phyloP scores from a whole-genome alignment of 805 yeast species.

The Ogataea chonburiensis region DNA sequence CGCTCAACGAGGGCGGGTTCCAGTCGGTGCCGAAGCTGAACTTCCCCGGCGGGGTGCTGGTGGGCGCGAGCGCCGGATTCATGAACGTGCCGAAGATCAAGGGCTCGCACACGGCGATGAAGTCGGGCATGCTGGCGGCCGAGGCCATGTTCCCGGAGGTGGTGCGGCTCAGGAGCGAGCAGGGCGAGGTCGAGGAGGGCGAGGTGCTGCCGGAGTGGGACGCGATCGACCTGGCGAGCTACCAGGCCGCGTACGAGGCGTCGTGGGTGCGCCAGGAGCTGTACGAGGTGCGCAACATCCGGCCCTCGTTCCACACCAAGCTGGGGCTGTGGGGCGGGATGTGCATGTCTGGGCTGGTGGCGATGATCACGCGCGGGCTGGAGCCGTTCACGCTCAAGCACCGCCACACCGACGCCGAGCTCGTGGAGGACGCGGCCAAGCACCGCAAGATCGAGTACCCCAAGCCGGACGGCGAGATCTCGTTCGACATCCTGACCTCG shows the following conservation, averaged over 20 bases:
- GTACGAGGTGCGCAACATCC: conserved; percentile 78
- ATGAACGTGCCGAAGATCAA: conserved; percentile 96
- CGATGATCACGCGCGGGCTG: conserved; percentile 72
- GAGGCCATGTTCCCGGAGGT: conserved; percentile 63
- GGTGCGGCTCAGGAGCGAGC: conserved; percentile 43
- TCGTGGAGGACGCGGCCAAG: conserved; percentile 66
- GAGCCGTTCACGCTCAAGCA: conserved; percentile 86
- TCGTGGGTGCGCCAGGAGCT: conserved; percentile 91
- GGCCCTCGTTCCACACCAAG: conserved; percentile 83
- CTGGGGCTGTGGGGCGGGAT: conserved; percentile 83
- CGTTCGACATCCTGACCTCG: conserved; percentile 91
- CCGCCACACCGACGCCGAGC: conserved; percentile 64
- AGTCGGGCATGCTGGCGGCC: conserved; percentile 93
- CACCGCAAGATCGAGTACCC: conserved; percentile 81
- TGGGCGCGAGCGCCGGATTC: conserved; percentile 96
- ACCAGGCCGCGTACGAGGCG: conserved; percentile 60
- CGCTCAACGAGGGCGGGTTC: conserved; percentile 94
- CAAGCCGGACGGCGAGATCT: conserved; percentile 90
- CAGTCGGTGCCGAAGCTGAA: conserved; percentile 88
- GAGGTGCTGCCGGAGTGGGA: conserved; percentile 36
- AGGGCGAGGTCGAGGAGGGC: conserved; percentile 39
- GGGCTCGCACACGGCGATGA: conserved; percentile 98
- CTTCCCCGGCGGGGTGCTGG: conserved; percentile 95
- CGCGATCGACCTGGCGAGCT: conserved; percentile 52
- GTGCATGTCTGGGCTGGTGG: conserved; percentile 77